Conservation (phyloP, 495 filamentous ascomycete genomes). For the Hypoxylon fuscum region DNA sequence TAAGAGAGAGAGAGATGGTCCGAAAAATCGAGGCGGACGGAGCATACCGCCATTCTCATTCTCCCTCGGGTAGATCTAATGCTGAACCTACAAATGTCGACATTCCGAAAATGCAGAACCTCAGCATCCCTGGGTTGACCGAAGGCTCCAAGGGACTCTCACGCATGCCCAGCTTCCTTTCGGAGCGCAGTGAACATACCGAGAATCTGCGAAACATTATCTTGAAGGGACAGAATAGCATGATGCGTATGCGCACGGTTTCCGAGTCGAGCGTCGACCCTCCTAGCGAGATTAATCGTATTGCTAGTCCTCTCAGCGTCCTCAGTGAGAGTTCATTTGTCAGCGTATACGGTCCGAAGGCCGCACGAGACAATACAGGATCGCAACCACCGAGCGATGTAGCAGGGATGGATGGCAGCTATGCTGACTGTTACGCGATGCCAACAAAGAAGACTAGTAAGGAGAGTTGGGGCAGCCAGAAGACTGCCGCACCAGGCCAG, state of each 20-base stretch:
- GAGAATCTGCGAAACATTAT: slow-evolving; percentile 73
- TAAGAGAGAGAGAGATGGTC: slow-evolving; percentile 53
- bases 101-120: slow-evolving; percentile 32
- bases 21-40: slow-evolving; percentile 48
- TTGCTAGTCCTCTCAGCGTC: slow-evolving; percentile 74
- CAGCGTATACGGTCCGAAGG: slow-evolving; percentile 67
- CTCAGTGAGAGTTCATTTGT: slow-evolving; percentile 83
- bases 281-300: slow-evolving; percentile 45
- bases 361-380: slow-evolving; percentile 29
- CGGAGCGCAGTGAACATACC: slow-evolving; percentile 67
- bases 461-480: slow-evolving; percentile 7
- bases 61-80: slow-evolving; percentile 7
- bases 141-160: slow-evolving; percentile 45
- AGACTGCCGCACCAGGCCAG: background rate
- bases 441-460: slow-evolving; percentile 19
- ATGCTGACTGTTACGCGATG: slow-evolving; percentile 24
- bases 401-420: slow-evolving; percentile 42
- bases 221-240: slow-evolving; percentile 57
- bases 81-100: slow-evolving; percentile 17
- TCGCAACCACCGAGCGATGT: slow-evolving; percentile 37
- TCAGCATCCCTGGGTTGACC: slow-evolving; percentile 19
- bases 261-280: slow-evolving; percentile 49
- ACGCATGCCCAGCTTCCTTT: slow-evolving; percentile 74
- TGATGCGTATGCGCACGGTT: slow-evolving; percentile 50
- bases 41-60: slow-evolving; percentile 35